Base-by-base conservation (phyloP, 805 yeast species). In the Starmerella apis region DNA sequence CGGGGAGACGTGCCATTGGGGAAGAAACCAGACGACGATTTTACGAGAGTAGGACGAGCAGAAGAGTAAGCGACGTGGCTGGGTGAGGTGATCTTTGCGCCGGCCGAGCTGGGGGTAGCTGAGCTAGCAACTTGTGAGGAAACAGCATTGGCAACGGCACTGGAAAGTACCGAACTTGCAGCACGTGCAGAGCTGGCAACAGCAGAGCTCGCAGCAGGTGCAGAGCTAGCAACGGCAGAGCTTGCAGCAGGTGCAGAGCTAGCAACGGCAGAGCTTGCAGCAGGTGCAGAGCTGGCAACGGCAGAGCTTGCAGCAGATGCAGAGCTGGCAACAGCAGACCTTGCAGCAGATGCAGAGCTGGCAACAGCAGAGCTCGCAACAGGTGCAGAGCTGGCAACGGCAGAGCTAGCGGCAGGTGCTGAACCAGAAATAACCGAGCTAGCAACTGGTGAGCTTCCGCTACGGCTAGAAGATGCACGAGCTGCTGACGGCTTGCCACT, bases 51-150 rank as follows among this genome's bases (percentile, higher is more conserved):
- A 20, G 49, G 44, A 16, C 16, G 27, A 14, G 49, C 44, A 19
- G 49, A 36, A n/a, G 25, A n/a, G 27, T n/a, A 23, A n/a, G 44
- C 28, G 30, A 16, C 33, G 23, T 2, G 27, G 22, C 37, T 32
- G 18, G 36, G 49, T 14, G 47, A 44, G 9, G 47, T 44, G 24
- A 44, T 22, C 47, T 33, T 33, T 24, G 47, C 36, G 32, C 37
- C 41, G 13, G 39, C 22, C 9, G 45, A 42, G 36, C 25, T 18
- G 3, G 45, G 36, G 14, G 36, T 36, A 11, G 36, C 23, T 13
- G 44, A 25, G 19, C 33, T 16, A 25, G 37, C 24, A 20, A 13
- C 27, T 4, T 33, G 39, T 6, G 41, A 22, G 27, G 22, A 5
- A 16, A 22, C 25, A 20, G 41, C 27, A n/a, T n/a, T n/a, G n/a